Evolutionary conservation across 2,329 filamentous ascomycete species (phyloP).

Genomic region (Aurifilum marmelostoma): DNA sequence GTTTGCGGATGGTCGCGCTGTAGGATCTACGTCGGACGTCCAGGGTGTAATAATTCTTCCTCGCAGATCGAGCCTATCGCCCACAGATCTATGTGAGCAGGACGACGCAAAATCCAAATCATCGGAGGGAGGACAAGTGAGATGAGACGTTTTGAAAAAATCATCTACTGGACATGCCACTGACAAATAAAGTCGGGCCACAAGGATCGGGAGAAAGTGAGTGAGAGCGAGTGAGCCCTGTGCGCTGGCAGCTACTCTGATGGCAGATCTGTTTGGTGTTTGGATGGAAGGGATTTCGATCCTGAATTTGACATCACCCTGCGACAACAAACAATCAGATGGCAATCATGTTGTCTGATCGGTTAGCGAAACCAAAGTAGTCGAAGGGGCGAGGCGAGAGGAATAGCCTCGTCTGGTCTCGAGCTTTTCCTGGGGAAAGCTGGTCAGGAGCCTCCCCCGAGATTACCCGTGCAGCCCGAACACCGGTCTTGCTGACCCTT

Average conservation of each 20-base stretch:
- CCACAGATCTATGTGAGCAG: not conserved
- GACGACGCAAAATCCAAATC: not conserved
- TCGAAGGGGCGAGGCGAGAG: not conserved
- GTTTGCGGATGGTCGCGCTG: not conserved
- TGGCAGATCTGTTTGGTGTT: too few species aligned
- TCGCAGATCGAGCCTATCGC: not conserved
- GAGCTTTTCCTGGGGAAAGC: not conserved
- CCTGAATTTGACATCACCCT: not conserved
- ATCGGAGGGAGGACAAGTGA: not conserved
- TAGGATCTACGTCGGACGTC: not conserved
- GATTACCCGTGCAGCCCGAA: not conserved
- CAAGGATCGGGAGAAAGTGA: not conserved
- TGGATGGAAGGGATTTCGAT: not conserved
- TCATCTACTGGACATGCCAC: not conserved
- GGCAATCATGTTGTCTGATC: constrained; percentile 20
- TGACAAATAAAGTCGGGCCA: not conserved
- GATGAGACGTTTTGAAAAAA: not conserved
- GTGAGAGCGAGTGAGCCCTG: not conserved
- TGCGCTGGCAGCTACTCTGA: not conserved
- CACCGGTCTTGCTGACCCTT: not conserved
- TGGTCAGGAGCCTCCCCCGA: constrained; percentile 7
- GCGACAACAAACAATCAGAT: constrained; percentile 6
- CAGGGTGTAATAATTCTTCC: too few species aligned
- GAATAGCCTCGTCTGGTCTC: not conserved
- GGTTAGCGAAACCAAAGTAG: not conserved